Conservation (phyloP, 306 rosid genomes). For the Cucurbita moschata region DNA sequence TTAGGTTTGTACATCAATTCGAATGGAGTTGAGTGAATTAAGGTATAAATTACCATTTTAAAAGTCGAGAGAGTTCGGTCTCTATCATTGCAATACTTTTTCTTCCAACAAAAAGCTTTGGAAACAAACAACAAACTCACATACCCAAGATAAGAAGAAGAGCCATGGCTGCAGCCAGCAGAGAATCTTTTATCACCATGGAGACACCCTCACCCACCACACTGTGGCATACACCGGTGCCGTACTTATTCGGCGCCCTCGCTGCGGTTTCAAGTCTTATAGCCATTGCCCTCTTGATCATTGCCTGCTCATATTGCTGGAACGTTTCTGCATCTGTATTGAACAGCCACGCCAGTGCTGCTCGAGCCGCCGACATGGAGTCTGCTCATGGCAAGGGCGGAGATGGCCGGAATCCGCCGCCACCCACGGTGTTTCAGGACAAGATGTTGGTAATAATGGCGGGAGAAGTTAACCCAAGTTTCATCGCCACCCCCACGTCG, state of each 20-base stretch:
- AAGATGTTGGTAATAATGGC: slow-evolving; percentile 87
- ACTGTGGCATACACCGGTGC: slow-evolving; percentile 88
- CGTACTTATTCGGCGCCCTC: slow-evolving; percentile 70
- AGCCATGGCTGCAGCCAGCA: neutral
- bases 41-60: too few species aligned
- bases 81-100: too few species aligned
- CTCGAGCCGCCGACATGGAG: slow-evolving; percentile 32
- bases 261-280: slow-evolving; percentile 73
- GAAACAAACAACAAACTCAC: neutral
- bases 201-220: slow-evolving; percentile 18
- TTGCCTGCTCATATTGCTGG: slow-evolving; percentile 71
- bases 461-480: slow-evolving; percentile 67
- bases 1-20: too few species aligned
- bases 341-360: slow-evolving; percentile 6
- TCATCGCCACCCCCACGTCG: slow-evolving; percentile 60
- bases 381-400: slow-evolving; percentile 19
- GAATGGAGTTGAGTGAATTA: too few species aligned
- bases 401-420: slow-evolving; percentile 21
- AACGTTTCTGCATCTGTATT: slow-evolving; percentile 61
- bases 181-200: neutral
- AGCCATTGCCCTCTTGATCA: slow-evolving; percentile 68
- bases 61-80: too few species aligned
- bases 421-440: slow-evolving; percentile 34
- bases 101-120: neutral
- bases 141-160: neutral